Evolutionary conservation across 2,329 filamentous ascomycete species (phyloP).

Genomic region (Phymatotrichopsis omnivora): DNA sequence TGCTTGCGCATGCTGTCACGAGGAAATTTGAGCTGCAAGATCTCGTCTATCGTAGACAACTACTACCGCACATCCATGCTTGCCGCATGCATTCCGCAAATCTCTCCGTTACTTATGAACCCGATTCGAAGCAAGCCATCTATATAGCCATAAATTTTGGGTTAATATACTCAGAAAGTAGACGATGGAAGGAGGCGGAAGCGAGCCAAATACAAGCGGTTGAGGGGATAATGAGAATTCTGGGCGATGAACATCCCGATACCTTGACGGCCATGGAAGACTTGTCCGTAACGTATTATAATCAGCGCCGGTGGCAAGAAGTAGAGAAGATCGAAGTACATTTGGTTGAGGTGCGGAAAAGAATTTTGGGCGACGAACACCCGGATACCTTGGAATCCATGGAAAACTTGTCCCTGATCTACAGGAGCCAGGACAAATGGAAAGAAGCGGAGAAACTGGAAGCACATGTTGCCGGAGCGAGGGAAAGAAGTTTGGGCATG

Average conservation of each 20-base stretch:
- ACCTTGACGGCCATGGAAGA: not conserved
- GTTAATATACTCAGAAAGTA: not conserved
- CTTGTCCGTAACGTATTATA: not conserved
- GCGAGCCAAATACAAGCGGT: not conserved
- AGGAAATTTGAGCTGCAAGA: too few relatives aligned
- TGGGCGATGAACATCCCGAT: not conserved
- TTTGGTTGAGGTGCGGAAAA: not conserved
- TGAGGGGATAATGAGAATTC: not conserved
- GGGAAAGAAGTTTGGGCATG: not conserved
- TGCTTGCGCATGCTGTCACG: not conserved
- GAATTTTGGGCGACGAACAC: not conserved
- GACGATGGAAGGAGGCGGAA: too few relatives aligned
- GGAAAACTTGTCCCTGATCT: not conserved
- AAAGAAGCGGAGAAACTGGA: constrained; percentile 5
- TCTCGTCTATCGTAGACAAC: not conserved
- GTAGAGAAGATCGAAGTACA: not conserved
- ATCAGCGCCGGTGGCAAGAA: not conserved
- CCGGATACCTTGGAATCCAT: constrained; percentile 2
- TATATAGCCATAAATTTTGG: not conserved
- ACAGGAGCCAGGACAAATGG: not conserved
- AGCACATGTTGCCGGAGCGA: not conserved
- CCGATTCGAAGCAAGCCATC: not conserved
- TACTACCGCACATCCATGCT: not conserved
- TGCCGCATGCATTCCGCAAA: not conserved
- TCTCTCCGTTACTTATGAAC: too few relatives aligned